A percentile compares a stretch with the other conserved stretches of the same genome.
Conservation (phyloP, 176 grass and related monocot genomes). For the Triticum dicoccoides region DNA sequence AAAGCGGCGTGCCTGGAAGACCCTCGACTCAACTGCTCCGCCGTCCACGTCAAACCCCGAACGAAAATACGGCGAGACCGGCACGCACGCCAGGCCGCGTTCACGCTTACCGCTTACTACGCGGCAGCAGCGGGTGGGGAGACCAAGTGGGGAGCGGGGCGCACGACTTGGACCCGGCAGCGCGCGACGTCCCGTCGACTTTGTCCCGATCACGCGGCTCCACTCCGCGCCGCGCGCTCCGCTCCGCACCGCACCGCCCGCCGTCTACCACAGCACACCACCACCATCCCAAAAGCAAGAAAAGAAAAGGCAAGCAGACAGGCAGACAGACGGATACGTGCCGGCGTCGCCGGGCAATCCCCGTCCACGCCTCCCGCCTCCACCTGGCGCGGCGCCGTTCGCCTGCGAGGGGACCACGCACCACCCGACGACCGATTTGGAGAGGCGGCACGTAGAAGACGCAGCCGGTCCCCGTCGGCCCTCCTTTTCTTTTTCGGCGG, state of each 20-base stretch:
- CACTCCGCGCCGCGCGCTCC: conserved; percentile 33
- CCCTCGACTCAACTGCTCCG: neutral
- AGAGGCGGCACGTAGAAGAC: conserved; percentile 47
- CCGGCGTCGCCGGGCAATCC: conserved; percentile 36
- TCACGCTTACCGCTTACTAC: neutral
- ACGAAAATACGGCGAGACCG: neutral
- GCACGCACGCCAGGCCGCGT: conserved; percentile 28
- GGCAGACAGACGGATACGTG: neutral
- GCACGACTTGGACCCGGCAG: conserved; percentile 31
- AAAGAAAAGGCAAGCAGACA: neutral
- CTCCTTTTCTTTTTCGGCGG: neutral
- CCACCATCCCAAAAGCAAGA: neutral
- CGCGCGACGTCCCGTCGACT: conserved; percentile 12
- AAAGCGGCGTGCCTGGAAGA: too few species aligned
- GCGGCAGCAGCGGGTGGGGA: neutral
- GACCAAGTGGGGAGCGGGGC: conserved; percentile 24
- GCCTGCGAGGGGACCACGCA: conserved; percentile 3
- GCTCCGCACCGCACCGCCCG: conserved; percentile 15
- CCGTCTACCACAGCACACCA: neutral
- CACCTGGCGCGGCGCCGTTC: conserved; percentile 45
- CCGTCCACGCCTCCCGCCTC: conserved; percentile 12
- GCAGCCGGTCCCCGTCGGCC: neutral
- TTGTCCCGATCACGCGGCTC: neutral
- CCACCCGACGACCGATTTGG: conserved; percentile 12
- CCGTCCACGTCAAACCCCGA: neutral